Evolutionary conservation across 1,284 basidiomycete species (phyloP), one percentile per base, ranked within the genome.

Genomic region (Porodaedalea pini): DNA sequence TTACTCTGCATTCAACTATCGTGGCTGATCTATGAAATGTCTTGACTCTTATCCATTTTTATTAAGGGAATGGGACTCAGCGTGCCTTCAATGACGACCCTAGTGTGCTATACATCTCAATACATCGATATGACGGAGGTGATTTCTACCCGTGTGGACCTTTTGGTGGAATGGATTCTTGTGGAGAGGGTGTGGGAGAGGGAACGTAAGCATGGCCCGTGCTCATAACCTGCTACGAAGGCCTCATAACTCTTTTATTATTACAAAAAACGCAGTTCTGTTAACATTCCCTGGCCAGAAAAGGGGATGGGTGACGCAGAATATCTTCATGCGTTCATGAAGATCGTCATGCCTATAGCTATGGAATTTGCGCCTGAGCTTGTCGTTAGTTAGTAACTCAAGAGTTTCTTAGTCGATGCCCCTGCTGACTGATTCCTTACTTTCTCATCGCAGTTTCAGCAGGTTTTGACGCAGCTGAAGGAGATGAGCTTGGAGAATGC

Each of bases 221-320:
- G 10, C 29, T n/a, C 4, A n/a, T 17, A 25, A 7, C 10, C 13
- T 29, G 27, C 23, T 7, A 1, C 17, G 10, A 17, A 47, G 27
- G 21, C 25, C 31, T 34, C 21, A 44, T 6, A 7, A 23, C 19
- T 8, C 21, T 23, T 15, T 5, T 27, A 13, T 13, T 45, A 13
- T 11, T 3, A 29, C 15, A 19, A 17, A 44, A 8, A 37, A 4
- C 7, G 5, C 27, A 95, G 86, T 70, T 94, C 85, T 54, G 93
- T 99, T 65, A 99, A 99, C 69, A 83, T 99, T 45, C 95, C 97
- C 0, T 99, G 97, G 95, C 92, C 94, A 0, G 79, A 81, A 48
- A 75, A 73, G 17, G 94, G 90, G 3, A 98, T 98, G 86, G 84
- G 85, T 2, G 96, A 99, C 67, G 92, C 90, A 21, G 97, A 99